Evolutionary conservation across 1,139 yeast genomes (phyloP), one percentile per base, ranked within the genome.

Genomic region (Debaryomyces sp.): DNA sequence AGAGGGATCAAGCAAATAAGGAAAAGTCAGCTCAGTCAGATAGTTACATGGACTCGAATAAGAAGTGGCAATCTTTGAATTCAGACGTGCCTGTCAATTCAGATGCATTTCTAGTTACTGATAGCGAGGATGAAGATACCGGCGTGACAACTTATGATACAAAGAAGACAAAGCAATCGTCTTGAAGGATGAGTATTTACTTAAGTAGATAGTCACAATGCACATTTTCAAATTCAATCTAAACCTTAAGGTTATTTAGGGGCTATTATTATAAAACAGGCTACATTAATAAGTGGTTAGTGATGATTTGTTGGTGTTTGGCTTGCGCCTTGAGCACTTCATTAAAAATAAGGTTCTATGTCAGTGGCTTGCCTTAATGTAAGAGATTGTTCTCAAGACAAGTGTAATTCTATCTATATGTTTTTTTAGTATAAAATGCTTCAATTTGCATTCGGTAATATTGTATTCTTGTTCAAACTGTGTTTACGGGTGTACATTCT

Each of bases 91-190:
- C 89, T 2, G 84, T 77, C 33, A 81, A 78, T 52, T 80, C 84
- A 46, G 92, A 86, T 59, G 89, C 91, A 1, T 88, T 88, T 62
- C 77, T 86, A 60, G 87, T 88, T 40, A 89, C 88, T 46, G 94
- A 87, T 58, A 82, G 87, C 61, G 95, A 88, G 56, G 92, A 86
- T 49, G 91, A 86, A 47, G 84, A 81, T 26, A 65, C 60, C 3
- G 56, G 43, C 10, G 30, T 46, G 17, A 38, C 44, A 18, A 40
- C 41, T 22, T 41, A 41, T 15, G 36, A 41, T 22, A 32, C 43
- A 1, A 30, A 29, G 27, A 30, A 30, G 13, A 17, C 43, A 30
- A 32, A 12, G 18, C 32, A 41, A 27, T 26, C 30, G 12, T 27
- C 34, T 9, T 39, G 38, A 35, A 15, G 18, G 23, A n/a, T 34